phyloP scores from a whole-genome alignment of 495 filamentous ascomycete genomes.

The Geopyxis carbonaria region DNA sequence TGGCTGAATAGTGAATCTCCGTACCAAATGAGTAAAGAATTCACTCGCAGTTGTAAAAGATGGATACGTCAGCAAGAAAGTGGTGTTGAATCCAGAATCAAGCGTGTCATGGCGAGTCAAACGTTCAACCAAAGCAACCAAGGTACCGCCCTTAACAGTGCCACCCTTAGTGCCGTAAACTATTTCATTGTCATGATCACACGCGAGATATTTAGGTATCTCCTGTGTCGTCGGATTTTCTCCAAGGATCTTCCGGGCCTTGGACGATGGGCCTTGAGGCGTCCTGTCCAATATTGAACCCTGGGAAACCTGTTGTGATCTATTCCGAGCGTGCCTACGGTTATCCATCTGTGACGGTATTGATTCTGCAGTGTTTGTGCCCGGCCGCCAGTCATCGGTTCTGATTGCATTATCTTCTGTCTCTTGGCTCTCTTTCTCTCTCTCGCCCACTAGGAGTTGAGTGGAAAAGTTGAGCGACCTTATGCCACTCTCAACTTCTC shows the following conservation, averaged over 20 bases:
- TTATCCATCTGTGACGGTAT: no score
- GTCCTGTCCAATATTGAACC: neutral
- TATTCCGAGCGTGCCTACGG: constrained; percentile 32
- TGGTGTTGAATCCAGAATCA: constrained; percentile 91
- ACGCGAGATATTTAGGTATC: constrained; percentile 62
- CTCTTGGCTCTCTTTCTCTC: constrained; percentile 33
- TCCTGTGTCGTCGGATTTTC: constrained; percentile 65
- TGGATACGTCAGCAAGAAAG: constrained; percentile 88
- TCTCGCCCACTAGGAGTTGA: constrained; percentile 67
- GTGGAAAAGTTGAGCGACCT: constrained; percentile 77
- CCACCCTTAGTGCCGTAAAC: constrained; percentile 72
- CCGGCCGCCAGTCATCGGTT: no score
- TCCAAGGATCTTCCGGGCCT: constrained; percentile 77
- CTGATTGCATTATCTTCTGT: constrained; percentile 10
- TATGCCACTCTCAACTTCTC: constrained; percentile 68
- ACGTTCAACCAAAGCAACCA: constrained; percentile 85
- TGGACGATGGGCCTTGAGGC: constrained; percentile 33
- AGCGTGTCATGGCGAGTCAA: constrained; percentile 88
- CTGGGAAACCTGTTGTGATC: constrained; percentile 9
- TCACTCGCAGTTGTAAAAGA: constrained; percentile 85
- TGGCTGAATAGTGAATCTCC: constrained; percentile 80
- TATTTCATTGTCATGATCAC: constrained; percentile 81
- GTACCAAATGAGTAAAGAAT: constrained; percentile 80
- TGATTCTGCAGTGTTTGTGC: no score
- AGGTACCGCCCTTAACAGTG: constrained; percentile 69